phyloP scores from a whole-genome alignment of 179 eudicot genomes.

The Beta lomatogona region DNA sequence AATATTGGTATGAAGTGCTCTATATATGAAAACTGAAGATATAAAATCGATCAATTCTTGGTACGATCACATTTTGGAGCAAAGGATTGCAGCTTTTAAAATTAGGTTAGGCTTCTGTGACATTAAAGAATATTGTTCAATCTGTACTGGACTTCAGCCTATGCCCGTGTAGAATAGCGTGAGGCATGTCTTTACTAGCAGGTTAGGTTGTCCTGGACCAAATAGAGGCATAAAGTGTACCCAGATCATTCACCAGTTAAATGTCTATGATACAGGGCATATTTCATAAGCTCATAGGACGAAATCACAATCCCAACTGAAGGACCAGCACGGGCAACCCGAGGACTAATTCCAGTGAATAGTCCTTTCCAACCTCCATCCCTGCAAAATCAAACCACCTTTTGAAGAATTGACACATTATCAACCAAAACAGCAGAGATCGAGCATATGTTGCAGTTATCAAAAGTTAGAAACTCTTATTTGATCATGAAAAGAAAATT shows the following conservation, averaged over 20 bases:
- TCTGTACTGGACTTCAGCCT: neutral
- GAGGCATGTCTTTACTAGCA: neutral
- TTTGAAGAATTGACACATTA: neutral
- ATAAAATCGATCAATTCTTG: neutral
- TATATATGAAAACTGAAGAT: neutral
- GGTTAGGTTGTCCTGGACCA: neutral
- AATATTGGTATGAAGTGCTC: neutral
- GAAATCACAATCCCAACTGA: conserved; percentile 90
- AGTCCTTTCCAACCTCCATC: conserved; percentile 84
- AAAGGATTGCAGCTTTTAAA: neutral
- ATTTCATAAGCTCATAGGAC: conserved; percentile 81
- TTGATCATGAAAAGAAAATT: too few relatives aligned
- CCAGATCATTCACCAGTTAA: conserved; percentile 13
- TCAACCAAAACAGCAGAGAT: neutral
- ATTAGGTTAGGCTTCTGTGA: neutral
- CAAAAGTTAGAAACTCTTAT: too few relatives aligned
- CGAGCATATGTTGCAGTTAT: neutral
- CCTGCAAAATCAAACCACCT: conserved; percentile 36
- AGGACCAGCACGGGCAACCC: conserved; percentile 92
- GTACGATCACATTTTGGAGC: neutral
- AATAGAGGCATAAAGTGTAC: neutral
- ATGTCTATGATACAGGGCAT: conserved; percentile 44
- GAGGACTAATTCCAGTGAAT: conserved; percentile 75
- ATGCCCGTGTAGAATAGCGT: neutral
- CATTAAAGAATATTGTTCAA: neutral